Evolutionary conservation across 2,329 filamentous ascomycete genomes (phyloP).

Genomic region (Pseudogymnoascus sp.): DNA sequence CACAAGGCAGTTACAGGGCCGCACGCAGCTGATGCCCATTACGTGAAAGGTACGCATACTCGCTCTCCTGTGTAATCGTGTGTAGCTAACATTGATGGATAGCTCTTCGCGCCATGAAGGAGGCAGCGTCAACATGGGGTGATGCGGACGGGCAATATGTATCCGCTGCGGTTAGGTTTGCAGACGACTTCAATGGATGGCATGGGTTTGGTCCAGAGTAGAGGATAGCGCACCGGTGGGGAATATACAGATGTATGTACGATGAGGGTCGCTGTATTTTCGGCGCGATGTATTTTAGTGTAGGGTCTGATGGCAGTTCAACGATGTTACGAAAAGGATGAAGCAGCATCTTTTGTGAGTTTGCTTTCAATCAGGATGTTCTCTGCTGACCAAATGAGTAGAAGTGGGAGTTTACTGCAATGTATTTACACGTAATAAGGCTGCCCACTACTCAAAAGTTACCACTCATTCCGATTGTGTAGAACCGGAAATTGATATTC

Average conservation of each 20-base stretch:
- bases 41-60: constrained; percentile 61
- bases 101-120: constrained; percentile 67
- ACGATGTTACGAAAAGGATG: not conserved
- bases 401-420: not conserved
- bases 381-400: not conserved
- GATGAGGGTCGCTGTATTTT: not conserved
- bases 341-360: not conserved
- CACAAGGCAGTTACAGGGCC: constrained; percentile 61
- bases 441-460: not conserved
- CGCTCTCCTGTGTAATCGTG: not conserved
- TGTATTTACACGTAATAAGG: not conserved
- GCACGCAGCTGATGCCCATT: constrained; percentile 69
- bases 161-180: constrained; percentile 62
- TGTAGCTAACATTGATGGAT: constrained; percentile 8
- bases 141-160: constrained; percentile 60
- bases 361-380: not conserved
- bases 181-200: constrained; percentile 68
- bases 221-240: not conserved
- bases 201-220: constrained; percentile 22
- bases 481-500: not conserved
- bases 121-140: constrained; percentile 67
- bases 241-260: not conserved
- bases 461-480: not conserved
- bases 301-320: not conserved
- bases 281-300: not conserved